Percentiles rank a stretch among this genome's conserved stretches.
Evolutionary conservation across 192 early-diverging fungal genomes (phyloP).

Genomic region (Paraglomus brasilianum): DNA sequence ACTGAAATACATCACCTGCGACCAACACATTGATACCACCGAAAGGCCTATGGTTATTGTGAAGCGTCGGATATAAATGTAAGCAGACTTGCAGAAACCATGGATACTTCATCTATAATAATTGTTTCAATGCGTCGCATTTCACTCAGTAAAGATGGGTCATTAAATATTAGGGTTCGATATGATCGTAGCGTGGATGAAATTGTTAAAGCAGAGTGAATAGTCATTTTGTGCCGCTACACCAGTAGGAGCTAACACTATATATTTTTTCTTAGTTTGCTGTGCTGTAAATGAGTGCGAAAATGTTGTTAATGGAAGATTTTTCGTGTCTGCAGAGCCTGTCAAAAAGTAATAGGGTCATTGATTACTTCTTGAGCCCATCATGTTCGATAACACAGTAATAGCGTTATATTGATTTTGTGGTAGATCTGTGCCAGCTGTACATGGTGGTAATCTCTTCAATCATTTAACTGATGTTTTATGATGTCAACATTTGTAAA

Average conservation of each 20-base stretch:
- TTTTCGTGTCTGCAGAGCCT: too few relatives aligned
- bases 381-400: not conserved
- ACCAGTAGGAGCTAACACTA: not conserved
- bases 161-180: not conserved
- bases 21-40: not conserved
- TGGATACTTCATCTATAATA: slow-evolving; percentile 1
- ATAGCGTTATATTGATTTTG: not conserved
- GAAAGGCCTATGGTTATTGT: not conserved
- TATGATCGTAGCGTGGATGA: too few relatives aligned
- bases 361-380: not conserved
- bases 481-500: not conserved
- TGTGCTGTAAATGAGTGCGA: too few relatives aligned
- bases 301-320: too few relatives aligned
- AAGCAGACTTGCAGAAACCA: not conserved
- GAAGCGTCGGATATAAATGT: not conserved
- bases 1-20: not conserved
- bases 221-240: not conserved
- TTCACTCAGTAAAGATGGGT: not conserved
- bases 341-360: too few relatives aligned
- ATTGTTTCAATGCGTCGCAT: not conserved
- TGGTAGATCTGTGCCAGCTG: not conserved
- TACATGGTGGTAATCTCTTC: not conserved
- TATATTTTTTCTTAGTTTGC: not conserved
- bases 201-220: not conserved
- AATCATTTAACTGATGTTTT: not conserved